Conservation (phyloP, 768 basidiomycete species). For the Agaricus subrufescens region DNA sequence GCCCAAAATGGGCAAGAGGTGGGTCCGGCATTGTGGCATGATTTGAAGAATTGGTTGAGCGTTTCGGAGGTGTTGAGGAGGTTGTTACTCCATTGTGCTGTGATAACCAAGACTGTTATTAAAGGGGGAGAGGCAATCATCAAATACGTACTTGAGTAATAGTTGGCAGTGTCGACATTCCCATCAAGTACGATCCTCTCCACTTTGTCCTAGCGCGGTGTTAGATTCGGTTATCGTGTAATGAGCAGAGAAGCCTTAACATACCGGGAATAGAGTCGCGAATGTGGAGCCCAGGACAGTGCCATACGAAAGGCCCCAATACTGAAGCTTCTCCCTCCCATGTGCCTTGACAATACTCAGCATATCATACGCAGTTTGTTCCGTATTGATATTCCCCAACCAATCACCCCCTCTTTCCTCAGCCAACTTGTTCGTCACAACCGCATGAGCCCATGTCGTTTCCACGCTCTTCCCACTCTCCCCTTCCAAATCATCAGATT, state of each 20-base stretch:
- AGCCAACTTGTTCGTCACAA: conserved; percentile 27
- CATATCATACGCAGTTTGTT: conserved; percentile 33
- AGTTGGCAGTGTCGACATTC: conserved; percentile 35
- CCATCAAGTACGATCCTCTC: conserved; percentile 35
- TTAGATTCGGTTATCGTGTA: neutral
- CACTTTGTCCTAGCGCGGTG: conserved; percentile 28
- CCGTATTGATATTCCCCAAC: conserved; percentile 28
- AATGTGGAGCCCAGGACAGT: conserved; percentile 18
- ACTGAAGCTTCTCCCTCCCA: conserved; percentile 27
- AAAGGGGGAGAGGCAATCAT: no score
- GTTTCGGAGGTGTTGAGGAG: conserved; percentile 33
- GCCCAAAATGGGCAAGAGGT: conserved; percentile 33
- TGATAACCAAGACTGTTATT: neutral
- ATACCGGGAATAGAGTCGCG: conserved; percentile 18
- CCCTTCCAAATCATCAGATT: neutral
- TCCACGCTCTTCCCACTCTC: conserved; percentile 16
- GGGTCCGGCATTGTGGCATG: conserved; percentile 33
- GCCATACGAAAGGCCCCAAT: conserved; percentile 28
- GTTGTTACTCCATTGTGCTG: conserved; percentile 31
- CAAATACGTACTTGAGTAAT: conserved; percentile 26
- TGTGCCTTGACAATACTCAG: conserved; percentile 27
- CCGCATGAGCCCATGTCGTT: conserved; percentile 26
- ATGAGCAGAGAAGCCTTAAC: neutral
- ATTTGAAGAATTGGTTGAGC: conserved; percentile 28
- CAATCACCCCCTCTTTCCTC: conserved; percentile 17